phyloP scores from a whole-genome alignment of 2,329 filamentous ascomycete genomes.

The Aschersonia sp. region DNA sequence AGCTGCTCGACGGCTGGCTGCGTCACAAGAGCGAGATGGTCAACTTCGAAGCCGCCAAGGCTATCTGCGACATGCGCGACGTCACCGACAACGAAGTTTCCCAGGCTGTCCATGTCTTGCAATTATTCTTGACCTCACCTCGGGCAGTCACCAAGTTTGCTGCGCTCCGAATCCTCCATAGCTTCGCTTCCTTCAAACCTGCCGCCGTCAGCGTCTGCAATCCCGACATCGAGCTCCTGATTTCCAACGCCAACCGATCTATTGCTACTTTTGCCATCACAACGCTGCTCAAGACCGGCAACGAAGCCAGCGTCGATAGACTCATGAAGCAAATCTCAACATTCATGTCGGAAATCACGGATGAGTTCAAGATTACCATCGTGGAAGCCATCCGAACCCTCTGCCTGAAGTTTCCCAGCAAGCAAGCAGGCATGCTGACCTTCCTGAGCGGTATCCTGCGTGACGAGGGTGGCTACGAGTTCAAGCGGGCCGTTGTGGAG shows the following conservation, averaged over 20 bases:
- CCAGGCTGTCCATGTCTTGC: conserved; percentile 86
- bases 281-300: conserved; percentile 93
- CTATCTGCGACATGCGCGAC: conserved; percentile 88
- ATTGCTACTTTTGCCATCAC: conserved; percentile 98
- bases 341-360: conserved; percentile 98
- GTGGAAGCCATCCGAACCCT: conserved; percentile 94
- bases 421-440: conserved; percentile 93
- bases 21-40: conserved; percentile 99
- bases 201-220: conserved; percentile 87
- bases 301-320: conserved; percentile 90
- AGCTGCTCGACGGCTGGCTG: conserved; percentile 89
- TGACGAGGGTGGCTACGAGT: conserved; percentile 95
- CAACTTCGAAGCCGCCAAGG: conserved; percentile 97
- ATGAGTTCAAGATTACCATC: conserved; percentile 99
- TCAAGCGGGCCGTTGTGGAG: conserved; percentile 94
- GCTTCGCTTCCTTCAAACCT: conserved; percentile 93
- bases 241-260: conserved; percentile 91
- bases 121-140: conserved; percentile 92
- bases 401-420: conserved; percentile 93
- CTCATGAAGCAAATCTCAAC: conserved; percentile 97
- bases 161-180: conserved; percentile 88
- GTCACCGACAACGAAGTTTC: conserved; percentile 83
- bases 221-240: conserved; percentile 90
- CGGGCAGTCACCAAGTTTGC: conserved; percentile 95
- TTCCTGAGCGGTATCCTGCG: conserved; percentile 95